A percentile compares a stretch with the other conserved stretches of the same genome.
Evolutionary conservation across 495 filamentous ascomycete genomes (phyloP).

Genomic region (Xylaria acuta): DNA sequence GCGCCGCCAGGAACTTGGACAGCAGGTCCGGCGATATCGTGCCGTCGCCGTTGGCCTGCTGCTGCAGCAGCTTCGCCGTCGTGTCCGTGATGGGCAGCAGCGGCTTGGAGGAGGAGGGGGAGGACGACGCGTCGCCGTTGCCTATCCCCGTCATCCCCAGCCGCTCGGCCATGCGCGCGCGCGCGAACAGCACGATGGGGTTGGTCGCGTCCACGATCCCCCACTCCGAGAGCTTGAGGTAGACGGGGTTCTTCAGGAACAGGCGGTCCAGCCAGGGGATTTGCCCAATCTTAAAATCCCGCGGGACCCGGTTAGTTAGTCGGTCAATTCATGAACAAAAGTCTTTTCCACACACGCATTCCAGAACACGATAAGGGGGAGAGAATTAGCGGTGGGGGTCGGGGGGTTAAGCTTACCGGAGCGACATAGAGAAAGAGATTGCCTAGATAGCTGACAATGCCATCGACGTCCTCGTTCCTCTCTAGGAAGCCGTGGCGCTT

Average conservation of each 20-base stretch:
- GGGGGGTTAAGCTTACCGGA: slow-evolving; percentile 54
- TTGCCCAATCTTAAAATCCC: slow-evolving; percentile 57
- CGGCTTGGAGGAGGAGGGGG: slow-evolving; percentile 46
- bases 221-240: slow-evolving; percentile 55
- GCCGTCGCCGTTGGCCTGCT: slow-evolving; percentile 31
- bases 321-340: background rate
- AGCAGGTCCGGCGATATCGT: slow-evolving; percentile 64
- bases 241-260: slow-evolving; percentile 66
- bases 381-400: background rate
- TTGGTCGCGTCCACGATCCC: slow-evolving; percentile 63
- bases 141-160: slow-evolving; percentile 32
- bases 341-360: background rate
- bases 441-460: slow-evolving; percentile 62
- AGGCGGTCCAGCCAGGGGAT: slow-evolving; percentile 68
- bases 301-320: slow-evolving; percentile 43
- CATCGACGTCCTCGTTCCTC: slow-evolving; percentile 67
- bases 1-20: slow-evolving; percentile 65
- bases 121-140: no score
- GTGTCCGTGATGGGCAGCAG: slow-evolving; percentile 45
- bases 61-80: slow-evolving; percentile 50
- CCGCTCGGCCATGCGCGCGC: slow-evolving; percentile 61
- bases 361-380: no score
- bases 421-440: slow-evolving; percentile 64
- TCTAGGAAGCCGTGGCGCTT: slow-evolving; percentile 70
- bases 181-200: slow-evolving; percentile 67